Evolutionary conservation across 2,329 filamentous ascomycete species (phyloP).

Genomic region (Pseudogymnoascus sp.): DNA sequence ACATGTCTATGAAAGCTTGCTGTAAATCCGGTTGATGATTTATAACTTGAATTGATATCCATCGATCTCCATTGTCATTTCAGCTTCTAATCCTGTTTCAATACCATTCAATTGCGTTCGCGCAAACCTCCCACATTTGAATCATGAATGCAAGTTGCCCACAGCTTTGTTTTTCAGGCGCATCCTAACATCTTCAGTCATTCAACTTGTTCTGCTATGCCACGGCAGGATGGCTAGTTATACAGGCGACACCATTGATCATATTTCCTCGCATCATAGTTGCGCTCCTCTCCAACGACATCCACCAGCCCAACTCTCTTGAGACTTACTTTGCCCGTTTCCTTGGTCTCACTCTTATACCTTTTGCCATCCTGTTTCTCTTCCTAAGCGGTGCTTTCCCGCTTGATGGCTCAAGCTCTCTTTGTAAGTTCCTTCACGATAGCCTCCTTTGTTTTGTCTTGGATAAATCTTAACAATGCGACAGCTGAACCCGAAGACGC

Average conservation of each 20-base stretch:
- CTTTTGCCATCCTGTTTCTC: slow-evolving; percentile 46
- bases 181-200: neutral
- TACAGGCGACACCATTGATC: slow-evolving; percentile 44
- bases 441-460: neutral
- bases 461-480: slow-evolving; percentile 22
- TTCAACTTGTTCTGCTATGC: slow-evolving; percentile 43
- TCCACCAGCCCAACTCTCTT: slow-evolving; percentile 44
- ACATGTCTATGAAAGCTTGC: neutral
- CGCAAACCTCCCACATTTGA: neutral
- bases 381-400: slow-evolving; percentile 58
- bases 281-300: slow-evolving; percentile 48
- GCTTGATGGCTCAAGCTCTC: slow-evolving; percentile 36
- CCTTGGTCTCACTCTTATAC: slow-evolving; percentile 49
- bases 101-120: neutral
- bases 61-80: neutral
- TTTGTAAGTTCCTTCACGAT: slow-evolving; percentile 17
- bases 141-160: neutral
- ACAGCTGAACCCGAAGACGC: slow-evolving; percentile 38
- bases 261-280: slow-evolving; percentile 52
- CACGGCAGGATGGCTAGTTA: slow-evolving; percentile 40
- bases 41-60: neutral
- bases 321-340: slow-evolving; percentile 56
- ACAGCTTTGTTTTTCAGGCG: neutral
- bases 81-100: neutral
- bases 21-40: neutral